phyloP scores from a whole-genome alignment of 768 basidiomycete species.

The Suillus brevipes region DNA sequence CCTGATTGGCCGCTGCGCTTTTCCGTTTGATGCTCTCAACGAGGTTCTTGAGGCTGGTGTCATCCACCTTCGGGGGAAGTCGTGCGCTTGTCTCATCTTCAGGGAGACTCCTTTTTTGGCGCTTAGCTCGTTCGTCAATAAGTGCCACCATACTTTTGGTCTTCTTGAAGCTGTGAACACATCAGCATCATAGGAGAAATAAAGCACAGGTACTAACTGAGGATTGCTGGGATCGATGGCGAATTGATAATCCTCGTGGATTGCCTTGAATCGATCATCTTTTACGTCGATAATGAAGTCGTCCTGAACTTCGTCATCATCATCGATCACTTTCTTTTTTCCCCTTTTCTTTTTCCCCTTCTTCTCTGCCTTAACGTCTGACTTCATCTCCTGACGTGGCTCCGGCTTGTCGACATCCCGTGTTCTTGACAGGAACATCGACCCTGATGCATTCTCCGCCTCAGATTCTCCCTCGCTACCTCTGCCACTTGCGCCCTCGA shows the following conservation, averaged over 20 bases:
- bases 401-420: slow-evolving; percentile 17
- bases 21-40: slow-evolving; percentile 90
- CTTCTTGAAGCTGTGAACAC: slow-evolving; percentile 73
- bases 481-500: slow-evolving; percentile 53
- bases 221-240: slow-evolving; percentile 97
- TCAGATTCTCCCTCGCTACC: slow-evolving; percentile 31
- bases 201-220: slow-evolving; percentile 58
- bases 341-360: slow-evolving; percentile 40
- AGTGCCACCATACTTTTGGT: slow-evolving; percentile 88
- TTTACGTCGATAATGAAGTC: slow-evolving; percentile 81
- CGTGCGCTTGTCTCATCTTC: slow-evolving; percentile 2
- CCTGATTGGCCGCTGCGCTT: slow-evolving; percentile 37
- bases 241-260: slow-evolving; percentile 89
- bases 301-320: slow-evolving; percentile 69
- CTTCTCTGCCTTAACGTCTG: slow-evolving; percentile 87
- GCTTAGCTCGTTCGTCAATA: slow-evolving; percentile 77
- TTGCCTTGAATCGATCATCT: slow-evolving; percentile 83
- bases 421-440: slow-evolving; percentile 23
- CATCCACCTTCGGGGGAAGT: slow-evolving; percentile 16
- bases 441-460: slow-evolving; percentile 22
- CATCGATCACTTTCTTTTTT: slow-evolving; percentile 44
- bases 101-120: slow-evolving; percentile 42
- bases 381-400: slow-evolving; percentile 68
- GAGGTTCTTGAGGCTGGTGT: slow-evolving; percentile 56
- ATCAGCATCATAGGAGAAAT: neutral